phyloP scores from a whole-genome alignment of 768 basidiomycete species.

The Kondoa subrosea region DNA sequence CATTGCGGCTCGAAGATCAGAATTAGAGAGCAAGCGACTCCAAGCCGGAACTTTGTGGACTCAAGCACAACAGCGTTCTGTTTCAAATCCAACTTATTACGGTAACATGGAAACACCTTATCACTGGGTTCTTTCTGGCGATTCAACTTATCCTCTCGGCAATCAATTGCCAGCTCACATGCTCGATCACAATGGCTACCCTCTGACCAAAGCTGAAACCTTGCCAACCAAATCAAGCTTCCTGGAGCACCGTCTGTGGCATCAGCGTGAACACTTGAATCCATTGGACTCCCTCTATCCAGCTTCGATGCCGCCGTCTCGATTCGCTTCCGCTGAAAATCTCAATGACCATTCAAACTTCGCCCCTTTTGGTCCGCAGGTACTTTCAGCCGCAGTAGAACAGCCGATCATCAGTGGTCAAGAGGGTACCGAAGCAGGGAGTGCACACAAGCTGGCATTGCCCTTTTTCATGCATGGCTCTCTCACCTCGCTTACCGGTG shows the following conservation, averaged over 20 bases:
- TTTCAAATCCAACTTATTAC: not conserved
- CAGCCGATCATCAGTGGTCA: not conserved
- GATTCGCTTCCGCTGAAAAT: slow-evolving; percentile 9
- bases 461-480: slow-evolving; percentile 1
- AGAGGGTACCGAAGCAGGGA: not conserved
- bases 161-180: slow-evolving; percentile 8
- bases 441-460: not conserved
- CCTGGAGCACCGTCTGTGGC: slow-evolving; percentile 24
- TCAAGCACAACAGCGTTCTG: not conserved
- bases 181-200: not conserved
- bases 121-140: not conserved
- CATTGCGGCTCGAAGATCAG: slow-evolving; percentile 22
- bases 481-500: slow-evolving; percentile 3
- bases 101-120: not conserved
- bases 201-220: not conserved
- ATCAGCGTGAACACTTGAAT: slow-evolving; percentile 11
- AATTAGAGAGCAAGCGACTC: slow-evolving; percentile 18
- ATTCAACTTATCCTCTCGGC: slow-evolving; percentile 2
- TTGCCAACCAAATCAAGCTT: slow-evolving; percentile 14
- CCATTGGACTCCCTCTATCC: slow-evolving; percentile 10
- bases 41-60: slow-evolving; percentile 15
- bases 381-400: slow-evolving; percentile 1
- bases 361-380: slow-evolving; percentile 11
- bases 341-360: slow-evolving; percentile 17
- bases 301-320: slow-evolving; percentile 13